Evolutionary conservation across 2,329 filamentous ascomycete genomes (phyloP), one percentile per base, ranked within the genome.

Genomic region (Chaetomium sp.): DNA sequence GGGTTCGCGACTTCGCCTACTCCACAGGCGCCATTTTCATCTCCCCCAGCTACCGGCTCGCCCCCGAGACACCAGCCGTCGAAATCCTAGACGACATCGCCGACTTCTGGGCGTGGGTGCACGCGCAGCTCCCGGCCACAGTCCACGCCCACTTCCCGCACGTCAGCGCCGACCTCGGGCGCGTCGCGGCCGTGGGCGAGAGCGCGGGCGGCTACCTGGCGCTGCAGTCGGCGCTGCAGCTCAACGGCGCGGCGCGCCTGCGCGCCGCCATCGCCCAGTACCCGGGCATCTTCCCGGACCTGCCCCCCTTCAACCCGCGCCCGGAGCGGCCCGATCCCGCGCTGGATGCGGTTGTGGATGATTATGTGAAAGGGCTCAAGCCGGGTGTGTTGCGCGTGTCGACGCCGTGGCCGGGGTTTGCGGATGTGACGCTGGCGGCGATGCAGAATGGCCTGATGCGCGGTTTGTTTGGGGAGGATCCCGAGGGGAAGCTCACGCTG

Each of bases 51-150:
- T 82, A 85, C 73, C 81, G 82, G 9, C 78, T 85, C 3, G 66
- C 82, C n/a, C 82, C 83, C 25, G 82, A 84, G 64, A 74, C 78
- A 60, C 79, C 63, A 23, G 80, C 80, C 38, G 56, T 72, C 2
- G 79, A 84, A 19, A 80, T 83, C 63, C 74, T 83, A 27, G 70
- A 77, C 6, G 83, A 85, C 68, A 65, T 84, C 0, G 60, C 72
- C 9, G 79, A 82, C 66, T 81, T 83, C 70, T 85, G 80, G 80
- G 66, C 65, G 5, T 85, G 82, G 82, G 67, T 82, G 12, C 65
- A 65, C 64, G 51, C 53, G 19, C 33, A 49, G 53, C 50, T 69
- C 12, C 54, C 67, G n/a, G 29, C 50, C 1, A 25, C 56, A 2
- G 8, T 68, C 13, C 10, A 6, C 25, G 1, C 51, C 21, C 35